Conservation (phyloP, 352 stramenopile genomes). For the Pythium aquatile region DNA sequence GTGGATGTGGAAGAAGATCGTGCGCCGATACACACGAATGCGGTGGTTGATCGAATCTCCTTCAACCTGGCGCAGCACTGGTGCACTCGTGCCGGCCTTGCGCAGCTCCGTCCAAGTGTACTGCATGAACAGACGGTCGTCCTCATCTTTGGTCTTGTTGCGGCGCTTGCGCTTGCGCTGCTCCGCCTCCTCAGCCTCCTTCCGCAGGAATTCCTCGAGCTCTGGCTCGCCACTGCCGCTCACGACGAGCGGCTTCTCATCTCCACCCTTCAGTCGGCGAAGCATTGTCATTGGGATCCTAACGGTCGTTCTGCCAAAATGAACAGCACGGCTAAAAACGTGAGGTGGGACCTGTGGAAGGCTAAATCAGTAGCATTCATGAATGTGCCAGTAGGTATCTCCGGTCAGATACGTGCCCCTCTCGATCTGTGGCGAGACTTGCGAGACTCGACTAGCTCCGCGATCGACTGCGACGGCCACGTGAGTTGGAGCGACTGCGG, state of each 20-base stretch:
- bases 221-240: slow-evolving; percentile 33
- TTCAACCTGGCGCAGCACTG: slow-evolving; percentile 67
- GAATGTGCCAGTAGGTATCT: not conserved
- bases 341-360: not conserved
- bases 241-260: slow-evolving; percentile 10
- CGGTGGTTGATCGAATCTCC: slow-evolving; percentile 68
- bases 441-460: not conserved
- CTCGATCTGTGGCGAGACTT: not conserved
- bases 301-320: not conserved
- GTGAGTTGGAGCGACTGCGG: not conserved
- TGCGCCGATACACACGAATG: slow-evolving; percentile 61
- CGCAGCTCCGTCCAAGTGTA: slow-evolving; percentile 59
- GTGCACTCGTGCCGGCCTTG: slow-evolving; percentile 55
- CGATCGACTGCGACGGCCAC: slow-evolving; percentile 3
- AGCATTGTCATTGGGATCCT: slow-evolving; percentile 9
- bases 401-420: not conserved
- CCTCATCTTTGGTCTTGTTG: slow-evolving; percentile 30
- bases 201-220: slow-evolving; percentile 52
- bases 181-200: slow-evolving; percentile 40
- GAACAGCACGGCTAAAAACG: not conserved
- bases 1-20: slow-evolving; percentile 81
- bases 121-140: slow-evolving; percentile 77
- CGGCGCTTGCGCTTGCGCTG: slow-evolving; percentile 35
- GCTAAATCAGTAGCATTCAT: slow-evolving; percentile 17
- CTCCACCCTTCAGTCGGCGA: not conserved